Percentiles rank a stretch among this genome's conserved stretches.
phyloP scores from a whole-genome alignment of 768 basidiomycete species.

The Phylloporus arenicola region DNA sequence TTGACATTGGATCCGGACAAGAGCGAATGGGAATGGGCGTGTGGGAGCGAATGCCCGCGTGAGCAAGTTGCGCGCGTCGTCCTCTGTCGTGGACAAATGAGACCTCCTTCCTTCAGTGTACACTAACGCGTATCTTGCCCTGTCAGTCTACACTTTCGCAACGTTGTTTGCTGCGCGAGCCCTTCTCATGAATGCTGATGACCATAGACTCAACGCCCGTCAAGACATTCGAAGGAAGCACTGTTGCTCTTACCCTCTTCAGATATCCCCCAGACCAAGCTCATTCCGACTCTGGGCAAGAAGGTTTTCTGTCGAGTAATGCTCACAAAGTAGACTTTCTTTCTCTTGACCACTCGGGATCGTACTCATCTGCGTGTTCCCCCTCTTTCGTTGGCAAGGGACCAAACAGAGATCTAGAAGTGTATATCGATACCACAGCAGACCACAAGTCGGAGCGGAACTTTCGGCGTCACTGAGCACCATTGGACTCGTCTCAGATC shows the following conservation, averaged over 20 bases:
- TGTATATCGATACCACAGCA: conserved; percentile 11
- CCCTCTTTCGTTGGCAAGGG: not conserved
- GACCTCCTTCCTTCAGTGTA: too few relatives aligned
- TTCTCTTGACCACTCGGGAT: not conserved
- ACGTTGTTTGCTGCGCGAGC: not conserved
- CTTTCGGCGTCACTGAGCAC: not conserved
- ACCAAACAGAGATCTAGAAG: conserved; percentile 1
- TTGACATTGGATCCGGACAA: too few relatives aligned
- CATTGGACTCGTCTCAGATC: not conserved
- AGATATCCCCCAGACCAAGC: conserved; percentile 24
- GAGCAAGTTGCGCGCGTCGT: too few relatives aligned
- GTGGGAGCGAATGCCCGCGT: too few relatives aligned
- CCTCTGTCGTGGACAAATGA: too few relatives aligned
- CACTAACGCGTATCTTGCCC: conserved; percentile 44
- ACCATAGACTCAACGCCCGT: conserved; percentile 42
- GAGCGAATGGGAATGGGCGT: too few relatives aligned
- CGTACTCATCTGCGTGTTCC: not conserved
- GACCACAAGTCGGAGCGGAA: conserved; percentile 5
- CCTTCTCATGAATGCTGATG: not conserved
- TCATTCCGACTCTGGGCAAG: not conserved
- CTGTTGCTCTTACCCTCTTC: conserved; percentile 39
- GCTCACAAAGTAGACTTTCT: conserved; percentile 4
- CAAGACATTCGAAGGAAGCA: conserved; percentile 28
- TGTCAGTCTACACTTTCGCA: conserved; percentile 14
- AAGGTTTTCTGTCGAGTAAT: not conserved